These are phyloP conservation scores for Chaetomidium leptoderma DNA, from an alignment of 495 filamentous ascomycete species.

Conservation along the genomic window DNA sequence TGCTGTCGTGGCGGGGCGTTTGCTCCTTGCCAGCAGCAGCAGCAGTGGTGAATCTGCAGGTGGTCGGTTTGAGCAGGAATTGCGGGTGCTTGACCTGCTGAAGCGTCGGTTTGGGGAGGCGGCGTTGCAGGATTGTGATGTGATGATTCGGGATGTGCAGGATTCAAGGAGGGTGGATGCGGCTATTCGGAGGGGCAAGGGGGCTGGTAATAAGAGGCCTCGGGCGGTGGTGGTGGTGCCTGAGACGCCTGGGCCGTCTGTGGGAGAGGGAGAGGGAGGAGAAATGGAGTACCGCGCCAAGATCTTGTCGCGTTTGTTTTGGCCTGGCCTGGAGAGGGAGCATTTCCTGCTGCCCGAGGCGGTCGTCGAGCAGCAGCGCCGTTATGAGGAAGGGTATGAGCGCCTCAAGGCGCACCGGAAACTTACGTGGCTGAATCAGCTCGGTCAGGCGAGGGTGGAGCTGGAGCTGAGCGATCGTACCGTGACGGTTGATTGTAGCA, in stretches of 20 bases:
- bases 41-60: too few relatives aligned
- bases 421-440: conserved; percentile 78
- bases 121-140: conserved; percentile 82
- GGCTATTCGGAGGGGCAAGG: conserved; percentile 48
- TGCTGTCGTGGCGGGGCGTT: conserved; percentile 71
- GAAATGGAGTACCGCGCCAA: conserved; percentile 59
- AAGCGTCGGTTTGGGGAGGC: conserved; percentile 85
- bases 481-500: conserved; percentile 65
- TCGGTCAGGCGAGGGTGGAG: conserved; percentile 75
- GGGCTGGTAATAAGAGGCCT: too few relatives aligned
- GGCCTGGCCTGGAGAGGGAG: conserved; percentile 78
- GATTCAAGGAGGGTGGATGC: conserved; percentile 73
- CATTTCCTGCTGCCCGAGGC: conserved; percentile 64
- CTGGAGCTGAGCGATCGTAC: conserved; percentile 79
- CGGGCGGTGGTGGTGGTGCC: too few relatives aligned
- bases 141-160: conserved; percentile 89
- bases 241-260: too few relatives aligned
- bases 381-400: conserved; percentile 75
- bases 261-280: conserved; percentile 17
- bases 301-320: conserved; percentile 90
- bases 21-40: conserved; percentile 45
- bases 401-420: conserved; percentile 73
- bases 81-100: conserved; percentile 73
- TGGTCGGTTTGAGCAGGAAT: conserved; percentile 74
- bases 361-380: conserved; percentile 59